phyloP scores from a whole-genome alignment of 805 yeast genomes.

The Hanseniaspora occidentalis region DNA sequence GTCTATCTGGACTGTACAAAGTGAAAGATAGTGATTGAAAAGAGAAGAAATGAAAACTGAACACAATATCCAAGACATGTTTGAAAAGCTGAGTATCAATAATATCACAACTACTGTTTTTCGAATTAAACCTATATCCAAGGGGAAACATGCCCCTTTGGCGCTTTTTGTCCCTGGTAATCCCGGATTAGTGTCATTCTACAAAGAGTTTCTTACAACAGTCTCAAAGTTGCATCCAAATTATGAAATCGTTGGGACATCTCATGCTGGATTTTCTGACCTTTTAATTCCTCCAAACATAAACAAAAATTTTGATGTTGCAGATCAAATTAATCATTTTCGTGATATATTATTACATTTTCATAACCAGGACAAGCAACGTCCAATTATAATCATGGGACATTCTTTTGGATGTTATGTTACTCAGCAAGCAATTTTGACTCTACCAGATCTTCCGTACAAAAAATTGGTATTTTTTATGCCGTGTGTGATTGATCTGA shows the following conservation, averaged over 20 bases:
- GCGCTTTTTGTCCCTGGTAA: slow-evolving; percentile 1
- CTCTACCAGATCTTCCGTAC: slow-evolving; percentile 26
- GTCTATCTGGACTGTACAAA: no score
- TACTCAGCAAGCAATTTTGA: not conserved
- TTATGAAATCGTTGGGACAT: not conserved
- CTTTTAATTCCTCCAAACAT: not conserved
- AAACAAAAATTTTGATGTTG: not conserved
- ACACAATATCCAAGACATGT: no score
- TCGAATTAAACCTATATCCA: not conserved
- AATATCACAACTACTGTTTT: not conserved
- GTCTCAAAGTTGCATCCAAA: not conserved
- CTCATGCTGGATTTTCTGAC: not conserved
- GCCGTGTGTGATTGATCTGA: slow-evolving; percentile 30
- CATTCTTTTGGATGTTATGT: slow-evolving; percentile 1
- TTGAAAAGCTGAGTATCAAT: no score
- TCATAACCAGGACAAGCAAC: not conserved
- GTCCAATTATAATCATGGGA: not conserved
- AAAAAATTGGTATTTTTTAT: slow-evolving; percentile 45
- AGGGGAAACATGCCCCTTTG: not conserved
- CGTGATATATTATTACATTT: not conserved
- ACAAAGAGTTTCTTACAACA: not conserved
- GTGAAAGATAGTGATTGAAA: no score
- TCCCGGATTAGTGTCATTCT: not conserved
- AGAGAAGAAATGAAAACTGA: no score
- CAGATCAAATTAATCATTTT: not conserved